phyloP scores from a whole-genome alignment of 1,284 basidiomycete species.

The Boletellus dicymbophilus region DNA sequence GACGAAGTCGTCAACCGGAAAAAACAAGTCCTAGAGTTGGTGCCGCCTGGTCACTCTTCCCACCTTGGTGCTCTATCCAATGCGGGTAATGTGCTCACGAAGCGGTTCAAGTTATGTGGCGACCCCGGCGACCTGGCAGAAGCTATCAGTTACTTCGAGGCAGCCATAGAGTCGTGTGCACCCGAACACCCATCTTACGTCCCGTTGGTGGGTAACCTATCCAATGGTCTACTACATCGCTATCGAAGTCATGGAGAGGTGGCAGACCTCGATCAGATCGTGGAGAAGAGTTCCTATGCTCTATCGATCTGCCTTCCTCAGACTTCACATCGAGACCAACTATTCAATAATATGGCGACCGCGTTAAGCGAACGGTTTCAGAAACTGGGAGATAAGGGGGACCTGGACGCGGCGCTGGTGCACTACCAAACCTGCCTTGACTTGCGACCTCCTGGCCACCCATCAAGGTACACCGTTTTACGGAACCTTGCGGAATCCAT shows the following conservation, averaged over 20 bases:
- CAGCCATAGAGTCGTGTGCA: conserved; percentile 11
- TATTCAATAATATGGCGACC: conserved; percentile 24
- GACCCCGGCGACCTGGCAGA: conserved; percentile 16
- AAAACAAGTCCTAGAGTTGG: conserved; percentile 9
- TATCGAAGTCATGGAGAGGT: conserved; percentile 20
- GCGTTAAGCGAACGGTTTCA: conserved; percentile 21
- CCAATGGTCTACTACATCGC: conserved; percentile 17
- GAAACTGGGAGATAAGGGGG: conserved; percentile 13
- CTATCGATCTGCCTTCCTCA: conserved; percentile 5
- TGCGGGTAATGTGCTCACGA: conserved; percentile 11
- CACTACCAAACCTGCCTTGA: conserved; percentile 20
- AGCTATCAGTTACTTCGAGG: conserved; percentile 18
- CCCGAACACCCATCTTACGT: conserved; percentile 16
- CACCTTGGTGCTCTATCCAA: conserved; percentile 12
- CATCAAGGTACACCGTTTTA: conserved; percentile 16
- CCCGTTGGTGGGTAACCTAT: conserved; percentile 18
- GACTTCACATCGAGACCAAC: conserved; percentile 16
- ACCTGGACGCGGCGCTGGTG: conserved; percentile 21
- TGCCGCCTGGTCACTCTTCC: conserved; percentile 5
- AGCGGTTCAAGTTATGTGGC: conserved; percentile 20
- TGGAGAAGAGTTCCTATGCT: conserved; percentile 15
- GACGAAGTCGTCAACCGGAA: conserved; percentile 18
- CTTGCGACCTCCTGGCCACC: conserved; percentile 25
- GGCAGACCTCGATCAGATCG: conserved; percentile 19
- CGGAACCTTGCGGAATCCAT: conserved; percentile 19